Conservation (phyloP, 2,329 filamentous ascomycete species). For the Fusarium piperis region DNA sequence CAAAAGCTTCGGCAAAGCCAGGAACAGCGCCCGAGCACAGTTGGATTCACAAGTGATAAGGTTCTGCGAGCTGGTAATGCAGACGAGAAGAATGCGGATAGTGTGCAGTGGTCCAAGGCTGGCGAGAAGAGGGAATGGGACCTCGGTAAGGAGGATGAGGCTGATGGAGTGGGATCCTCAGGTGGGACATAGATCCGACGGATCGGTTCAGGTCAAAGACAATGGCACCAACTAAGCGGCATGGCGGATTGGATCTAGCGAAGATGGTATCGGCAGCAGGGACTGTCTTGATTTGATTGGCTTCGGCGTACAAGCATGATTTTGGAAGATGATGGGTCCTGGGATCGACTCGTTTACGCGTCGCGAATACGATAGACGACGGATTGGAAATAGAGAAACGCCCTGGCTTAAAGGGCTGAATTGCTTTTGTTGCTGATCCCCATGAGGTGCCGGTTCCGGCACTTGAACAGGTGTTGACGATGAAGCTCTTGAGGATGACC, state of each 20-base stretch:
- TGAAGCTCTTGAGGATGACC: background rate
- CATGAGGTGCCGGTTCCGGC: constrained; percentile 17
- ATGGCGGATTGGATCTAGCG: constrained; percentile 27
- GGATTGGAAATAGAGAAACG: constrained; percentile 4
- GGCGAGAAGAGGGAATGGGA: constrained; percentile 74
- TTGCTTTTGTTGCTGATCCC: background rate
- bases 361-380: background rate
- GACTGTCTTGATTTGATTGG: constrained; percentile 19
- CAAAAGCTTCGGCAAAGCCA: constrained; percentile 80
- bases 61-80: constrained; percentile 70
- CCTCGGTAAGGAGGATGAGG: constrained; percentile 56
- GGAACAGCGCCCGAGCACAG: constrained; percentile 77
- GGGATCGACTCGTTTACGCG: background rate
- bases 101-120: constrained; percentile 76
- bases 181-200: constrained; percentile 12
- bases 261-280: background rate
- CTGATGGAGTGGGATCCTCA: constrained; percentile 18
- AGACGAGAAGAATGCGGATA: constrained; percentile 66
- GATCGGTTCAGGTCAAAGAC: constrained; percentile 9
- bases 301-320: constrained; percentile 1
- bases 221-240: constrained; percentile 7
- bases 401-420: background rate
- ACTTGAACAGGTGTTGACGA: background rate
- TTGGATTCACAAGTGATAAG: constrained; percentile 81
- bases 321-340: background rate